These are phyloP conservation scores for Medicago ruthenica DNA, from an alignment of 306 rosid species.

Conservation along the genomic window DNA sequence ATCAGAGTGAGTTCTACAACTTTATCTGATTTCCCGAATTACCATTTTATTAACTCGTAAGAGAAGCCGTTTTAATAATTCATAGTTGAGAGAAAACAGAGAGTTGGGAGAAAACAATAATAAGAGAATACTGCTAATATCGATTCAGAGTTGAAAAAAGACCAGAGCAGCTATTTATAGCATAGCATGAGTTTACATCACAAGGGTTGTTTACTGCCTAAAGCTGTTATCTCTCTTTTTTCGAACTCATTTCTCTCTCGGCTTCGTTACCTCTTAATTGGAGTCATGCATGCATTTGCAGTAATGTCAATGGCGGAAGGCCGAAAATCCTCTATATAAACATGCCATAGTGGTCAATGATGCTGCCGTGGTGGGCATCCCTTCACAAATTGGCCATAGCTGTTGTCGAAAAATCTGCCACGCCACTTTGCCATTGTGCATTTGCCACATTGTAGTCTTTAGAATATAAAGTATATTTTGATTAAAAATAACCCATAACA, in stretches of 20 bases:
- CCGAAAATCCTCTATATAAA: no score
- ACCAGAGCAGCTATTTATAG: not conserved
- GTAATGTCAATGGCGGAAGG: no score
- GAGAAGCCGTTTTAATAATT: not conserved
- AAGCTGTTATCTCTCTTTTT: not conserved
- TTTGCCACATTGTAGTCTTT: conserved; percentile 3
- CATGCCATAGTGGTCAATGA: no score
- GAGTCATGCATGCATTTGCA: not conserved
- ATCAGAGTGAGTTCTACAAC: conserved; percentile 68
- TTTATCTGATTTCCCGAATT: conserved; percentile 13
- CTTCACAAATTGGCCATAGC: no score
- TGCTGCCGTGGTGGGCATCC: no score
- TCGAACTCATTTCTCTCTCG: not conserved
- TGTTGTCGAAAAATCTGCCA: no score
- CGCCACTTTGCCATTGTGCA: no score
- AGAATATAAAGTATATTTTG: not conserved
- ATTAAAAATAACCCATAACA: not conserved
- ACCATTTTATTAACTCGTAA: not conserved
- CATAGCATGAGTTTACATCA: not conserved
- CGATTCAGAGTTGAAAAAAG: not conserved
- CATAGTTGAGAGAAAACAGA: not conserved
- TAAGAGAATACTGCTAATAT: not conserved
- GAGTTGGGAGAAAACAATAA: not conserved
- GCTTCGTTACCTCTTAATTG: not conserved
- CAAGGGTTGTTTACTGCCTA: not conserved